Evolutionary conservation across 257 asterid genomes (phyloP), one percentile per base, ranked within the genome.

Genomic region (Anisodus tanguticus): DNA sequence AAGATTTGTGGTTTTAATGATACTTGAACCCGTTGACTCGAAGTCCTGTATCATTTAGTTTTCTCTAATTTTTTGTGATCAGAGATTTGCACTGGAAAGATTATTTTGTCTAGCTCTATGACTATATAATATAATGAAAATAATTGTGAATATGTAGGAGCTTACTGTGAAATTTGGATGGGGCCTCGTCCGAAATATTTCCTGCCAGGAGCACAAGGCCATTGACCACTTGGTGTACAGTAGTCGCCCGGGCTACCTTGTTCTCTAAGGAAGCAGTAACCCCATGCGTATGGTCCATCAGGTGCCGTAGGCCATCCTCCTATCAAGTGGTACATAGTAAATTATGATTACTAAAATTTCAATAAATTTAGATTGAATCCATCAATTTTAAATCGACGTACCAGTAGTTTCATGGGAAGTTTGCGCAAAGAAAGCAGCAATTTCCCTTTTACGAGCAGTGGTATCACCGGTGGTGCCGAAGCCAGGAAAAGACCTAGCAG

Each of bases 271-370:
- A 41, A 85, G 70, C 88, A 89, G 12, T 89, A 85, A 72, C 88
- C 91, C 91, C 88, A 83, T 35, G 89, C 85, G 47, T 83, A 87
- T 83, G 88, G 85, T 6, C 91, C 89, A 83, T 87, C 89, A 0
- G 89, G 91, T 12, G 88, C 89, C 0, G 81, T 47, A 54, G 84
- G 35, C 85, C 87, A 88, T 26, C 89, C 91, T 11, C 91, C 91
- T 88, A 3, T 11, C 57, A 72, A 47, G 0, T 0, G 5, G 17
- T 72, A 74, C 62, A 49, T 74, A 26, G 1, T 49, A 3, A 74
- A 69, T 67, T 67, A 47, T 13, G 35, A 2, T 49, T 6, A 49
- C 55, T 3, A 8, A 49, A 49, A 49, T 9, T 49, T 49, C 55
- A 9, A 49, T 11, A 49, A 49, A 49, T 9, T 66, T 2, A 31